These are phyloP conservation scores for Phytophthora sojae DNA, from an alignment of 352 stramenopile species.

Conservation along the genomic window DNA sequence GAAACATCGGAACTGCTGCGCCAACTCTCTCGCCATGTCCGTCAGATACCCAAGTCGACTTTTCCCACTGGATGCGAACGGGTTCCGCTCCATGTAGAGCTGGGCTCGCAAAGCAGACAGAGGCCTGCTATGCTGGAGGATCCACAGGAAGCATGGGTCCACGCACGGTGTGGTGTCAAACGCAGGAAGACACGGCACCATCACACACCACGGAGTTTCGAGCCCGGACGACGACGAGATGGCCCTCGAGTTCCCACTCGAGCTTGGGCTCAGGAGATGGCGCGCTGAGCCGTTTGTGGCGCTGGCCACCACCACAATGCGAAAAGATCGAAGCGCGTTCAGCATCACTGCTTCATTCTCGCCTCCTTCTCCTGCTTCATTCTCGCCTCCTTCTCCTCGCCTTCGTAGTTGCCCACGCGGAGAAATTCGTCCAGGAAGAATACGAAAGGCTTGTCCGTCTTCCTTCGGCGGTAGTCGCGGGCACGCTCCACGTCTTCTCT, in stretches of 20 bases:
- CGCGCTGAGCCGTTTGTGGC: constrained; percentile 12
- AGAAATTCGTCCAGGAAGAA: constrained; percentile 12
- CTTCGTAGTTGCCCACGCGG: not conserved
- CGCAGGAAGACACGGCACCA: not conserved
- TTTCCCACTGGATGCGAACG: not conserved
- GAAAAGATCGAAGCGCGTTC: constrained; percentile 7
- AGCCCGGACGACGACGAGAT: too few relatives aligned
- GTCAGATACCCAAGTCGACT: constrained; percentile 1
- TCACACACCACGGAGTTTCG: not conserved
- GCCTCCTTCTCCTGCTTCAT: too few relatives aligned
- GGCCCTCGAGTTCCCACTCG: too few relatives aligned
- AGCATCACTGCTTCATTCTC: too few relatives aligned
- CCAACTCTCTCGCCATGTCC: not conserved
- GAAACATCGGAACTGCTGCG: not conserved
- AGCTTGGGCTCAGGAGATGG: not conserved
- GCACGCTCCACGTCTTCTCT: not conserved
- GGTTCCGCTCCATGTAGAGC: not conserved
- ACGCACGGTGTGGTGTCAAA: not conserved
- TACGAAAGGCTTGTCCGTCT: not conserved
- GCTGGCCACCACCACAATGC: constrained; percentile 3
- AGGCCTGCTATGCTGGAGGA: not conserved
- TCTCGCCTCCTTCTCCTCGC: not conserved
- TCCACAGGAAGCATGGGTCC: too few relatives aligned
- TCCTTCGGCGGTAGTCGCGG: not conserved
- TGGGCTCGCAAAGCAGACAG: not conserved